phyloP scores from a whole-genome alignment of 371 early-diverging fungal genomes.

The Apophysomyces sp. region DNA sequence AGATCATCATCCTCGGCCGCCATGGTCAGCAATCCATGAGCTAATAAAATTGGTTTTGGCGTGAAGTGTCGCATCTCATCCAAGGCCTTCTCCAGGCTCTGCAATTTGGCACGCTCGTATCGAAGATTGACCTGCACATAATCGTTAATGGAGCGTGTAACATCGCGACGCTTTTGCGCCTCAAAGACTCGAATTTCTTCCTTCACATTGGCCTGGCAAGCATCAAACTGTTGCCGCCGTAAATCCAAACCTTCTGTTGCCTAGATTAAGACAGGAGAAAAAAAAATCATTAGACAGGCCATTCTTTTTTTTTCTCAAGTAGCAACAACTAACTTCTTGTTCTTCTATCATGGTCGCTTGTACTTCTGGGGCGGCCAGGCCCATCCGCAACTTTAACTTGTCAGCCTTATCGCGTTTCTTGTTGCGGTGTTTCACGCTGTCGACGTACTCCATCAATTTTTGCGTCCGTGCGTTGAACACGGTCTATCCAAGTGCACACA shows the following conservation, averaged over 20 bases:
- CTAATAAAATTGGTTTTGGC: slow-evolving; percentile 11
- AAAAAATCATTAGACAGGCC: not conserved
- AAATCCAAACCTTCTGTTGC: slow-evolving; percentile 39
- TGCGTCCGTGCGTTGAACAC: slow-evolving; percentile 58
- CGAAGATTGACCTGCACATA: slow-evolving; percentile 46
- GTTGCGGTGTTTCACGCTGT: slow-evolving; percentile 48
- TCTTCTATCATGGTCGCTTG: slow-evolving; percentile 49
- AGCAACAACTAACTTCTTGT: slow-evolving; percentile 27
- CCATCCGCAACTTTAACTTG: slow-evolving; percentile 46
- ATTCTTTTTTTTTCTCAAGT: not conserved
- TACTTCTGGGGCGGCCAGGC: slow-evolving; percentile 44
- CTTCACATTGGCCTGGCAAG: slow-evolving; percentile 47
- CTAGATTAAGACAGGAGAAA: slow-evolving; percentile 2
- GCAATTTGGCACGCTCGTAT: slow-evolving; percentile 50
- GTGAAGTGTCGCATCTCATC: slow-evolving; percentile 36
- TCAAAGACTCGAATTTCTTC: slow-evolving; percentile 55
- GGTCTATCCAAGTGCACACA: slow-evolving; percentile 20
- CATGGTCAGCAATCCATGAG: slow-evolving; percentile 1
- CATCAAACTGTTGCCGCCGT: slow-evolving; percentile 39
- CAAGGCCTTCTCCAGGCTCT: slow-evolving; percentile 50
- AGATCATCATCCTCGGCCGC: slow-evolving; percentile 11
- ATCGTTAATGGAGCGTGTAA: slow-evolving; percentile 45
- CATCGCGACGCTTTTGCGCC: slow-evolving; percentile 46
- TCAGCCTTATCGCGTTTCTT: slow-evolving; percentile 48
- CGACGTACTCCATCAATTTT: slow-evolving; percentile 56